These are phyloP conservation scores for Wickerhamomyces canadensis DNA, from an alignment of 805 yeast genomes.

Conservation along the genomic window DNA sequence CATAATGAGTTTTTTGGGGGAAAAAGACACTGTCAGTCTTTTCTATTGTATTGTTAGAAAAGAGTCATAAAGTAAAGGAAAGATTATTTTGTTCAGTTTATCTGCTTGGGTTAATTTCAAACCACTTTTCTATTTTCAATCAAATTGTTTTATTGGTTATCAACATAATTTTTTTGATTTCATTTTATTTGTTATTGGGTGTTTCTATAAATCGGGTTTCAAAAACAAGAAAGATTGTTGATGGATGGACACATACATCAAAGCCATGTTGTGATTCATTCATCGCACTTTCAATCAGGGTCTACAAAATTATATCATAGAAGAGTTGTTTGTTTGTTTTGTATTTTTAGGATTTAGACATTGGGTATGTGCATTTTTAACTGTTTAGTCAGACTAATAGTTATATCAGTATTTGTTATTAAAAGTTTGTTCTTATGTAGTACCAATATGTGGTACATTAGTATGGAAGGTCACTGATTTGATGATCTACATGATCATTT, in stretches of 20 bases:
- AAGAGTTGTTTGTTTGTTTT: conserved; percentile 16
- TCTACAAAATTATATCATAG: conserved; percentile 10
- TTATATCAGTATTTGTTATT: too few species aligned
- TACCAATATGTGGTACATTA: too few species aligned
- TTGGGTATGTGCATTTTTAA: conserved; percentile 15
- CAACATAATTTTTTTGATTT: conserved; percentile 4
- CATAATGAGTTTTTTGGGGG: too few species aligned
- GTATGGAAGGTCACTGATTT: too few species aligned
- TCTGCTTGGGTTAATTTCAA: background rate
- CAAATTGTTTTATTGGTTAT: background rate
- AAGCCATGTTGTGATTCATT: too few species aligned
- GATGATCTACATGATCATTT: too few species aligned
- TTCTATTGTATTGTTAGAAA: background rate
- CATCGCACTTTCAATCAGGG: background rate
- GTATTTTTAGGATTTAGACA: conserved; percentile 19
- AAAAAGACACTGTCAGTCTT: too few species aligned
- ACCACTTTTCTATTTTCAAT: conserved; percentile 1
- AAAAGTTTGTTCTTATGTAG: background rate
- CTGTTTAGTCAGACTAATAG: background rate
- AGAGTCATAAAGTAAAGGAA: background rate
- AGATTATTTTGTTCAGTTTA: too few species aligned
- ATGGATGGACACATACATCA: too few species aligned
- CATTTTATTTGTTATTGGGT: conserved; percentile 1
- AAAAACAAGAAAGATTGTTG: background rate
- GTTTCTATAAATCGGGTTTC: background rate